A percentile compares a stretch with the other conserved stretches of the same genome.
Conservation (phyloP, 2,329 filamentous ascomycete genomes). For the Pseudopyricularia javanii region DNA sequence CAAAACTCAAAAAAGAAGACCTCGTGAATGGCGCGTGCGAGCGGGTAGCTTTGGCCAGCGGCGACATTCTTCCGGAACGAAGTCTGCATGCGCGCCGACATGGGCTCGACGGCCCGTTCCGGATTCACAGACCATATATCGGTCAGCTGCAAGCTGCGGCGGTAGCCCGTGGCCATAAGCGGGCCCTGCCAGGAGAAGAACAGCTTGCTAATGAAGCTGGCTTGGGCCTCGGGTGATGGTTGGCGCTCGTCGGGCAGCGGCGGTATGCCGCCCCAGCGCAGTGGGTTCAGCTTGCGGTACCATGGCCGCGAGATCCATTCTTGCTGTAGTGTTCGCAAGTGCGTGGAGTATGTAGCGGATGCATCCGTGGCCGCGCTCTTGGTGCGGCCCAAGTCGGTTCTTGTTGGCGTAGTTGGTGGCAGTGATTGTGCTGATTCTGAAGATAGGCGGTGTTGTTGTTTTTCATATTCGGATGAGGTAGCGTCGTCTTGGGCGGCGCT, state of each 20-base stretch:
- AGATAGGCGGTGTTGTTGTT: not conserved
- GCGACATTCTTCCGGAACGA: slow-evolving; percentile 59
- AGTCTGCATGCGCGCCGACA: slow-evolving; percentile 53
- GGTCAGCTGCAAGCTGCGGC: slow-evolving; percentile 66
- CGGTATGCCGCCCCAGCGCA: slow-evolving; percentile 45
- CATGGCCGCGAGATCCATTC: slow-evolving; percentile 37
- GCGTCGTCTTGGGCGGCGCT: not conserved
- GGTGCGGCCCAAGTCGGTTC: slow-evolving; percentile 21
- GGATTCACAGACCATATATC: slow-evolving; percentile 90
- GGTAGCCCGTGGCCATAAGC: slow-evolving; percentile 80
- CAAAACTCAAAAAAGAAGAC: slow-evolving; percentile 78
- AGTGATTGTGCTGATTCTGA: not conserved
- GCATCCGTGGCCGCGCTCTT: slow-evolving; percentile 41
- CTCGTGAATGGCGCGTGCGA: slow-evolving; percentile 75
- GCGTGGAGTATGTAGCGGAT: slow-evolving; percentile 30
- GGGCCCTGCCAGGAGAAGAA: slow-evolving; percentile 87
- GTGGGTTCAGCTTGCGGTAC: slow-evolving; percentile 49
- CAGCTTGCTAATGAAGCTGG: slow-evolving; percentile 60
- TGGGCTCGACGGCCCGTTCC: slow-evolving; percentile 54
- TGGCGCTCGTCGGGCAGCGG: slow-evolving; percentile 39
- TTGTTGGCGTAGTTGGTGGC: not conserved
- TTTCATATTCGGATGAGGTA: not conserved
- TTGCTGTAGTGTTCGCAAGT: slow-evolving; percentile 4
- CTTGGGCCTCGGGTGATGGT: slow-evolving; percentile 57
- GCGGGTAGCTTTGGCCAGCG: slow-evolving; percentile 57